Percentiles rank a stretch among this genome's conserved stretches.
Evolutionary conservation across 352 stramenopile species (phyloP).

Genomic region (Peronospora tabacina): DNA sequence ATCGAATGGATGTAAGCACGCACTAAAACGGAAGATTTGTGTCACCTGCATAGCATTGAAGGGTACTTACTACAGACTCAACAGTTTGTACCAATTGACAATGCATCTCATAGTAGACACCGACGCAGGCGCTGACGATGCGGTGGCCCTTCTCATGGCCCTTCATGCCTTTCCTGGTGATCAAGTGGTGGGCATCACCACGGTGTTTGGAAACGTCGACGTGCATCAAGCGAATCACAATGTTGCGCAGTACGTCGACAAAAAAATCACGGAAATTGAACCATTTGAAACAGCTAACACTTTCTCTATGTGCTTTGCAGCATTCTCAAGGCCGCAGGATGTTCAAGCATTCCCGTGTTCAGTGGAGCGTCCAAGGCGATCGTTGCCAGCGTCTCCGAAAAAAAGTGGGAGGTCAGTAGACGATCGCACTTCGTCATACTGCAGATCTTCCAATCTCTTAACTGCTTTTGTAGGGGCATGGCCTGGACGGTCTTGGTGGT

Average conservation of each 20-base stretch:
- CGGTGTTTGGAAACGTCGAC: conserved; percentile 80
- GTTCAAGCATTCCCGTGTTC: conserved; percentile 47
- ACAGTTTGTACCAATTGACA: no score
- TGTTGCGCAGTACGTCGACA: conserved; percentile 49
- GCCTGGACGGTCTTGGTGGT: conserved; percentile 62
- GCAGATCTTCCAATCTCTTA: not conserved
- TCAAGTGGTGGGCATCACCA: conserved; percentile 60
- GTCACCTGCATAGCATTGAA: not conserved
- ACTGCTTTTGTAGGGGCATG: conserved; percentile 40
- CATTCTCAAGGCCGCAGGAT: conserved; percentile 49
- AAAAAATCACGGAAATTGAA: not conserved
- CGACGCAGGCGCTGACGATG: conserved; percentile 75
- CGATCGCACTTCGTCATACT: not conserved
- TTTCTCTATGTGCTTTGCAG: conserved; percentile 17
- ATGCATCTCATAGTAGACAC: conserved; percentile 69
- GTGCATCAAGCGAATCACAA: conserved; percentile 80
- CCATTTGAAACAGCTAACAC: not conserved
- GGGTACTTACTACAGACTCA: not conserved
- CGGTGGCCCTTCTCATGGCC: conserved; percentile 61
- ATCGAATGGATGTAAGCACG: no score
- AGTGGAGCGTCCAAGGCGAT: conserved; percentile 62
- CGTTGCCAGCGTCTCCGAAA: conserved; percentile 50
- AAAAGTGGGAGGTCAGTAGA: conserved; percentile 43
- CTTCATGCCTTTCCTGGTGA: conserved; percentile 53
- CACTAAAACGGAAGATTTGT: conserved; percentile 25